Percentiles rank a stretch among this genome's conserved stretches.
Conservation (phyloP, 2,329 filamentous ascomycete genomes). For the Talaromyces sp. region DNA sequence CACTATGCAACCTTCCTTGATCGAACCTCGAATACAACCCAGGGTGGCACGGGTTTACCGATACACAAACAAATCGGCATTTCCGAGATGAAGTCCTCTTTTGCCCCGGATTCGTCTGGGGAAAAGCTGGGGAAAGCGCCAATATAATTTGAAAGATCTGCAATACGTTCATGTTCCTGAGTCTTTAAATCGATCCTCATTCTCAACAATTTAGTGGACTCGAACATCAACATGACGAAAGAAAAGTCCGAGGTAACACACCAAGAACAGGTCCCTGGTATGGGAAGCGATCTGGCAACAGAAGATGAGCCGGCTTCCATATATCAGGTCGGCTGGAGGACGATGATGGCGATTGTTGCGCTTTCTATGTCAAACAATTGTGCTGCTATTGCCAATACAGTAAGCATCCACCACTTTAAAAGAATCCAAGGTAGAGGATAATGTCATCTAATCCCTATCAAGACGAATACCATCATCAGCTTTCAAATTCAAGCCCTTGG, state of each 20-base stretch:
- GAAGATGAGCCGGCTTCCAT: slow-evolving; percentile 10
- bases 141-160: no score
- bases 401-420: not conserved
- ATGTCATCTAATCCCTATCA: not conserved
- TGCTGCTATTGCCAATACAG: slow-evolving; percentile 4
- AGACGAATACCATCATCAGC: not conserved
- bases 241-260: not conserved
- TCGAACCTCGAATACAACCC: not conserved
- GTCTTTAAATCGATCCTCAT: not conserved
- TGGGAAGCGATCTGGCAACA: not conserved
- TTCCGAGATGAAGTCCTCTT: not conserved
- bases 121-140: not conserved
- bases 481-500: not conserved
- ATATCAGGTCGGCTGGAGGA: slow-evolving; percentile 12
- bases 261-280: not conserved
- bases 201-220: not conserved
- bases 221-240: not conserved
- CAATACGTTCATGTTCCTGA: no score
- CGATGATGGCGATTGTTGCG: slow-evolving; percentile 11
- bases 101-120: not conserved
- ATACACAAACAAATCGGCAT: not conserved
- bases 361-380: slow-evolving; percentile 8
- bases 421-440: not conserved
- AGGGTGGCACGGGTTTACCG: not conserved
- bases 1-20: not conserved